Conservation (phyloP, 106 monocot species). For the Posidonia australis region DNA sequence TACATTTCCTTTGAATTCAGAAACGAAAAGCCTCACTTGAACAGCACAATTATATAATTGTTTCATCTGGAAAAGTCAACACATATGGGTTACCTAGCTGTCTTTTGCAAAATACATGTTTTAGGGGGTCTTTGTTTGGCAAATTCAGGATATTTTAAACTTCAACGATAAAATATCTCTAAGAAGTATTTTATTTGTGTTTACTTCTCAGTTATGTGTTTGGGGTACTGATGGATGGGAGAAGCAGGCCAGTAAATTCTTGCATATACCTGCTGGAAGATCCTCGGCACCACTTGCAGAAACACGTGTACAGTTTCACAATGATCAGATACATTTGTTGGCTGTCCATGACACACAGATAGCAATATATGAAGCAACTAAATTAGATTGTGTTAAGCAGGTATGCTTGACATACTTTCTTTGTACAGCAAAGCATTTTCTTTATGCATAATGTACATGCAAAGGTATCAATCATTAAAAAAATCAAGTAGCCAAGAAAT, state of each 20-base stretch:
- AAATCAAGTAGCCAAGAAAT: no score
- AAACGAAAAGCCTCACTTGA: no score
- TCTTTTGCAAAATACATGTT: no score
- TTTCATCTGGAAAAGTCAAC: no score
- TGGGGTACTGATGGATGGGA: constrained; percentile 83
- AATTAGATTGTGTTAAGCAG: constrained; percentile 40
- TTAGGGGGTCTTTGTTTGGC: no score
- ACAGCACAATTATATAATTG: no score
- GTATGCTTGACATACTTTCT: constrained; percentile 9
- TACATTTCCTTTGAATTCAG: no score
- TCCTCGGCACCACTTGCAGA: constrained; percentile 36
- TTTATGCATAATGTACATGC: no score
- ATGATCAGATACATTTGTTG: constrained; percentile 66
- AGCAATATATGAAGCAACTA: constrained; percentile 48
- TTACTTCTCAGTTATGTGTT: constrained; percentile 41
- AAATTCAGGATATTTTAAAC: neutral
- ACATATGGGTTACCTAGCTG: no score
- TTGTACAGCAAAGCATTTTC: neutral
- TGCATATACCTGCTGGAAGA: constrained; percentile 60
- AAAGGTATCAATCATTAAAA: no score
- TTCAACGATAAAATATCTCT: neutral
- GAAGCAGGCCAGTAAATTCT: constrained; percentile 33
- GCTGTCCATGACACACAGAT: constrained; percentile 75
- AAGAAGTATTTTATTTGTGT: neutral
- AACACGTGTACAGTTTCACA: constrained; percentile 76